Base-by-base conservation (phyloP, 2,329 filamentous ascomycete genomes). In the Phialocephala subalpina region DNA sequence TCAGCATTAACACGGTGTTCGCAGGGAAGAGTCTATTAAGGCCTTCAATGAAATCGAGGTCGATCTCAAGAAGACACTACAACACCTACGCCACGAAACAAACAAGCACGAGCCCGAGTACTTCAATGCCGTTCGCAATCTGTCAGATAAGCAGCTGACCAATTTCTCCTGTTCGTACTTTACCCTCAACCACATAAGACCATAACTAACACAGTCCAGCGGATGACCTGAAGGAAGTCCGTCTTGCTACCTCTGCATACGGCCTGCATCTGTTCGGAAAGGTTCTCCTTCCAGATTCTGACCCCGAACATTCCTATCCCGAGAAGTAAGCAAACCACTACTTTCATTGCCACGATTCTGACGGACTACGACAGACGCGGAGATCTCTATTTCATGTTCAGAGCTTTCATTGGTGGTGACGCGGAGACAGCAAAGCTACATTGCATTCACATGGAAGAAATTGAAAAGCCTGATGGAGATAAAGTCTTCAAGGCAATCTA, bases 61-160 rank as follows among this genome's bases (percentile, higher is more conserved):
- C 9, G 83, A 86, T n/a, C 77, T 87, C 47, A 86, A 85, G 78
- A 81, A 80, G 70, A 74, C 78, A 63, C 80, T 87, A 52, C 77
- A 85, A 38, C 83, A 84, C 69, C 78, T 81, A 42, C 82, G 83
- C 42, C 82, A 81, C 66, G 76, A 82, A 27, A 78, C 81, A 58
- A 75, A 81, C 62, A 84, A 86, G 72, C 85, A 87, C 69, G 84
- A 86, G 69, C 80, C 80, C 9, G 81, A 84, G 67, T 86, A 85
- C 75, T 87, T 87, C 78, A 80, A 81, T n/a, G 80, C 82, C 1
- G 82, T 82, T 36, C 42, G 65, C 7, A 60, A 73, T 35, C 61
- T 77, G 36, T 69, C 73, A 18, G 67, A 76, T 45, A 58, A 73
- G 5, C 68, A 76, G 62, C 70, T 77, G 36, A 76, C 73, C 45